Conservation (phyloP, 2,329 filamentous ascomycete genomes). For the Aspergillus uvarum region DNA sequence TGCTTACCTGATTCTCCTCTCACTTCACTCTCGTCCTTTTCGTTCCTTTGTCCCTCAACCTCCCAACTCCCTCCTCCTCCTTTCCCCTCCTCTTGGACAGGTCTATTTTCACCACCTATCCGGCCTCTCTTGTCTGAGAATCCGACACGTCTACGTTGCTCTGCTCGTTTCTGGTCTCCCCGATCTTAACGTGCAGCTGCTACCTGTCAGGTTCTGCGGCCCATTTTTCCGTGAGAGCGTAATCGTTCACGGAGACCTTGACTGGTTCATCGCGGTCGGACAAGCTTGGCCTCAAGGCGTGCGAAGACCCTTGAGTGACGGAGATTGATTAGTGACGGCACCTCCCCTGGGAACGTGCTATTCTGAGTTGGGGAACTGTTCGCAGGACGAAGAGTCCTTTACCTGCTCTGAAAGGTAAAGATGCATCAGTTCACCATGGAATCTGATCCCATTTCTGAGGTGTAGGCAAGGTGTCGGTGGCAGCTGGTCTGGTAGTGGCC, state of each 20-base stretch:
- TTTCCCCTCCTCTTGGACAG: slow-evolving; percentile 9
- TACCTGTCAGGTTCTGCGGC: slow-evolving; percentile 31
- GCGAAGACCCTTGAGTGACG: slow-evolving; percentile 21
- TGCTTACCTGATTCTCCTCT: slow-evolving; percentile 13
- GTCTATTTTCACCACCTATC: slow-evolving; percentile 8
- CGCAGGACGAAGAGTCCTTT: slow-evolving; percentile 15
- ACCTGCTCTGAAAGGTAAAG: slow-evolving; percentile 38
- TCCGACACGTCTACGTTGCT: slow-evolving; percentile 27
- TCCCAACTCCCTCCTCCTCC: slow-evolving; percentile 5
- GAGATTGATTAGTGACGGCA: background rate
- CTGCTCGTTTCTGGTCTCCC: slow-evolving; percentile 16
- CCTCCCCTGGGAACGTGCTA: background rate
- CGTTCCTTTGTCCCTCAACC: slow-evolving; percentile 15
- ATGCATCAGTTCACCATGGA: slow-evolving; percentile 22
- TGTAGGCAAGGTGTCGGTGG: slow-evolving; percentile 13
- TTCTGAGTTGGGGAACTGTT: slow-evolving; percentile 22
- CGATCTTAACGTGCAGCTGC: slow-evolving; percentile 25
- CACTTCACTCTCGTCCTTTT: slow-evolving; percentile 13
- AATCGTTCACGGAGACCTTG: slow-evolving; percentile 39
- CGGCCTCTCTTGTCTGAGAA: slow-evolving; percentile 32
- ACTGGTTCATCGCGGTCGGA: slow-evolving; percentile 42
- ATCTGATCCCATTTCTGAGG: slow-evolving; percentile 22
- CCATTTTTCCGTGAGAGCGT: slow-evolving; percentile 33
- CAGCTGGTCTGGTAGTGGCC: slow-evolving; percentile 4
- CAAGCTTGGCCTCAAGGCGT: slow-evolving; percentile 33